phyloP scores from a whole-genome alignment of 176 grass and related monocot genomes.

The Carex littledalei region DNA sequence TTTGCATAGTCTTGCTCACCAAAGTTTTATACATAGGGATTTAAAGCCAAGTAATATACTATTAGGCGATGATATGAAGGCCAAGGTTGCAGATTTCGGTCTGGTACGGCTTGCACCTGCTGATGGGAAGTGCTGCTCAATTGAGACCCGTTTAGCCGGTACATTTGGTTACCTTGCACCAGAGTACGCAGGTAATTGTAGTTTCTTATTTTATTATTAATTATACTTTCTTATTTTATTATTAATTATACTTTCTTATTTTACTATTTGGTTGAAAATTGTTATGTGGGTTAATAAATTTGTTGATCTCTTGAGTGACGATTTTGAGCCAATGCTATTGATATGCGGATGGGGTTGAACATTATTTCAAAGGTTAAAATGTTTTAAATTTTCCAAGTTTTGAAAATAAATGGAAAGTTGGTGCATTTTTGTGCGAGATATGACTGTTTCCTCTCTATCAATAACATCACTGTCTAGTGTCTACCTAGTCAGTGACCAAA shows the following conservation, averaged over 20 bases:
- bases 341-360: neutral
- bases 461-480: slow-evolving; percentile 8
- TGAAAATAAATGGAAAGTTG: slow-evolving; percentile 9
- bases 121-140: slow-evolving; percentile 75
- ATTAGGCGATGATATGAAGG: slow-evolving; percentile 96
- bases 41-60: slow-evolving; percentile 93
- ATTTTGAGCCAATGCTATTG: neutral
- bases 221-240: neutral
- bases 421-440: neutral
- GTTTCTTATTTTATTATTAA: slow-evolving; percentile 9
- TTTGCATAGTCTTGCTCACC: slow-evolving; percentile 79
- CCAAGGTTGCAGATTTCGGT: slow-evolving; percentile 95
- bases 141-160: slow-evolving; percentile 81
- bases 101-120: slow-evolving; percentile 79
- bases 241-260: neutral
- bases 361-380: neutral
- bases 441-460: neutral
- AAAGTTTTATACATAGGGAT: slow-evolving; percentile 97
- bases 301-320: neutral
- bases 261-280: slow-evolving; percentile 3
- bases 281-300: neutral
- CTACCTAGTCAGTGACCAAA: slow-evolving; percentile 11
- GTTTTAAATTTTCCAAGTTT: neutral
- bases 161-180: slow-evolving; percentile 96
- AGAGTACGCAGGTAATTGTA: slow-evolving; percentile 85